A percentile compares a stretch with the other conserved stretches of the same genome.
Evolutionary conservation across 140 eudicot genomes (phyloP).

Genomic region (Bidens hawaiensis): DNA sequence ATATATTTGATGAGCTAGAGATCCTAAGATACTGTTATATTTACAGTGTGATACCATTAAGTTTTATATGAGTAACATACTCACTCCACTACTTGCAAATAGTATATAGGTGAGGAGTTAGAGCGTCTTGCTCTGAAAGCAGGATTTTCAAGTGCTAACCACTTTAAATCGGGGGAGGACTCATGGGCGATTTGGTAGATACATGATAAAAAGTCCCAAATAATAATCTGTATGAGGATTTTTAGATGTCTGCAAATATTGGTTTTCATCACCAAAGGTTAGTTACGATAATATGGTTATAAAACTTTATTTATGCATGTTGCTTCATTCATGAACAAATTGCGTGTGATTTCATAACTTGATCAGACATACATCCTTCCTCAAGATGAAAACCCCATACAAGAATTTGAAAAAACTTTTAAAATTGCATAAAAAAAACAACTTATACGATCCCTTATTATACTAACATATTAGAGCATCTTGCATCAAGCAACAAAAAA

Average conservation of each 20-base stretch:
- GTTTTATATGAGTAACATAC: not conserved
- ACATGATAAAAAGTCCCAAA: slow-evolving; percentile 26
- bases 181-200: slow-evolving; percentile 82
- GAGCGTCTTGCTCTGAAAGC: slow-evolving; percentile 56
- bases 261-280: slow-evolving; percentile 7
- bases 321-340: slow-evolving; percentile 14
- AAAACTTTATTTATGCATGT: not conserved
- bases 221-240: not conserved
- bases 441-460: no score
- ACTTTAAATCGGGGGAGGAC: slow-evolving; percentile 72
- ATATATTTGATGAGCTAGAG: not conserved
- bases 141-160: slow-evolving; percentile 69
- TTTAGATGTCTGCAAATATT: not conserved
- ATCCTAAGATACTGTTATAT: not conserved
- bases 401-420: no score
- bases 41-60: no score
- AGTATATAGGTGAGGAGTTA: slow-evolving; percentile 54
- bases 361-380: no score
- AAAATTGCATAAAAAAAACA: no score
- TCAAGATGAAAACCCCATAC: no score
- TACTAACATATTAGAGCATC: no score
- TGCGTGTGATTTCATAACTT: slow-evolving; percentile 16
- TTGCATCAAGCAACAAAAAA: no score
- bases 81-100: not conserved
- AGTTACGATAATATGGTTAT: not conserved